A percentile compares a stretch with the other conserved stretches of the same genome.
These are phyloP conservation scores for Fusarium vanettenii DNA, from an alignment of 2,329 filamentous ascomycete genomes.

Conservation along the genomic window DNA sequence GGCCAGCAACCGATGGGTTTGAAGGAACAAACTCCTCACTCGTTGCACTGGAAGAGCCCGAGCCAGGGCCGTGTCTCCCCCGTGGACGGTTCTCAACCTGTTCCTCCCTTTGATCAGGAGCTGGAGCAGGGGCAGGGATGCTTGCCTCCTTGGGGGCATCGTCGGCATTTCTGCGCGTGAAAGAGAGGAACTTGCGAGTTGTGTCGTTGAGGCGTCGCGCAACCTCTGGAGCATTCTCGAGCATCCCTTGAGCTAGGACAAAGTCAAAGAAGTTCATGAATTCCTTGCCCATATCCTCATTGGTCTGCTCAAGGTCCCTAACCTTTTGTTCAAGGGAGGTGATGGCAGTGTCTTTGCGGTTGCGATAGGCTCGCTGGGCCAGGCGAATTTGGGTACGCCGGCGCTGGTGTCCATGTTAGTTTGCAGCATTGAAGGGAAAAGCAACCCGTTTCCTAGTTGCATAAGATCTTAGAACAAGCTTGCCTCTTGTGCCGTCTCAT, in stretches of 20 bases:
- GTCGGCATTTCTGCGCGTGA: slow-evolving; percentile 61
- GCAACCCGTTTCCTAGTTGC: neutral
- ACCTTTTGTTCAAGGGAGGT: slow-evolving; percentile 78
- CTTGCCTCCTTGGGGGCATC: slow-evolving; percentile 29
- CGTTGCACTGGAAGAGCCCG: slow-evolving; percentile 12
- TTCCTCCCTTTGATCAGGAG: neutral
- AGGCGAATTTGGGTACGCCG: slow-evolving; percentile 88
- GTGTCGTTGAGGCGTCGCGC: slow-evolving; percentile 67
- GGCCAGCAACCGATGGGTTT: neutral
- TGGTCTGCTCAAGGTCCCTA: slow-evolving; percentile 73
- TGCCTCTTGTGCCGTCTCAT: slow-evolving; percentile 83
- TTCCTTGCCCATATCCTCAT: slow-evolving; percentile 78
- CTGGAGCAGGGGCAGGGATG: neutral
- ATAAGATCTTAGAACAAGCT: slow-evolving; percentile 48
- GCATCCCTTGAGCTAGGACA: slow-evolving; percentile 66
- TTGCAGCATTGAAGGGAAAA: neutral
- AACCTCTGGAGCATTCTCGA: slow-evolving; percentile 67
- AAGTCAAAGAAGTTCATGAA: slow-evolving; percentile 76
- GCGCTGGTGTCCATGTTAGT: slow-evolving; percentile 62
- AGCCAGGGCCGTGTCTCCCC: slow-evolving; percentile 11
- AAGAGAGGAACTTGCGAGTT: slow-evolving; percentile 67
- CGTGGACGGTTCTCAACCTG: neutral
- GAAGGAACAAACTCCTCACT: neutral
- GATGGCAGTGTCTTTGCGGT: slow-evolving; percentile 86
- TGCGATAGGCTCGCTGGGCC: slow-evolving; percentile 86